Conservation (phyloP, 2,329 filamentous ascomycete genomes). For the Bimuria novae-zelandiae region DNA sequence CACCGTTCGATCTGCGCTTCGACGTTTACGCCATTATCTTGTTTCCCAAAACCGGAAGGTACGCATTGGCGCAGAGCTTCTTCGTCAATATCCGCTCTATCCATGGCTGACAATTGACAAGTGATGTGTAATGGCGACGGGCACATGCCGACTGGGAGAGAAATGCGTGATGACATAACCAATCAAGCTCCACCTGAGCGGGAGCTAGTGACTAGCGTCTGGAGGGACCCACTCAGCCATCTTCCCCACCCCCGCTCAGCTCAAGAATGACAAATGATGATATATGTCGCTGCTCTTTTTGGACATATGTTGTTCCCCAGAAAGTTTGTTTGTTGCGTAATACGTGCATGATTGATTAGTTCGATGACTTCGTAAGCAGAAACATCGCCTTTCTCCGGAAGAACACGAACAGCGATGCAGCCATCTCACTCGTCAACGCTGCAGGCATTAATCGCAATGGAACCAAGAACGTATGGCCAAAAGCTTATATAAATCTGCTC, state of each 20-base stretch:
- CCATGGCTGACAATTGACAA: slow-evolving; percentile 18
- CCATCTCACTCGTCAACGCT: background rate
- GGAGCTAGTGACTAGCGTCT: background rate
- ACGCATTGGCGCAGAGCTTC: slow-evolving; percentile 78
- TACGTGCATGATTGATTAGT: background rate
- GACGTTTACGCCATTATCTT: slow-evolving; percentile 72
- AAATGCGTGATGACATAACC: slow-evolving; percentile 4
- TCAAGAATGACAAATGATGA: background rate
- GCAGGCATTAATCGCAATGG: background rate
- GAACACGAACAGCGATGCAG: background rate
- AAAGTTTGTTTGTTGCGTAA: too few relatives aligned
- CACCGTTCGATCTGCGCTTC: slow-evolving; percentile 80
- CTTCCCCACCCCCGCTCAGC: too few relatives aligned
- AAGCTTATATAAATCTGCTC: background rate
- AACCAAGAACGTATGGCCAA: background rate
- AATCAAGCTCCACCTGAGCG: too few relatives aligned
- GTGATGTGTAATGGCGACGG: background rate
- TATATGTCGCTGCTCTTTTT: slow-evolving; percentile 6
- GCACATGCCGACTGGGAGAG: background rate
- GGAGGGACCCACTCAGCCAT: background rate
- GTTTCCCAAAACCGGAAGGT: slow-evolving; percentile 84
- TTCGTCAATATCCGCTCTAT: slow-evolving; percentile 50
- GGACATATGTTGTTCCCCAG: background rate
- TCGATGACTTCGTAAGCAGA: background rate
- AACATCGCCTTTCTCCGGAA: background rate